phyloP scores from a whole-genome alignment of 805 yeast species.

The Yamadazyma scolyti region DNA sequence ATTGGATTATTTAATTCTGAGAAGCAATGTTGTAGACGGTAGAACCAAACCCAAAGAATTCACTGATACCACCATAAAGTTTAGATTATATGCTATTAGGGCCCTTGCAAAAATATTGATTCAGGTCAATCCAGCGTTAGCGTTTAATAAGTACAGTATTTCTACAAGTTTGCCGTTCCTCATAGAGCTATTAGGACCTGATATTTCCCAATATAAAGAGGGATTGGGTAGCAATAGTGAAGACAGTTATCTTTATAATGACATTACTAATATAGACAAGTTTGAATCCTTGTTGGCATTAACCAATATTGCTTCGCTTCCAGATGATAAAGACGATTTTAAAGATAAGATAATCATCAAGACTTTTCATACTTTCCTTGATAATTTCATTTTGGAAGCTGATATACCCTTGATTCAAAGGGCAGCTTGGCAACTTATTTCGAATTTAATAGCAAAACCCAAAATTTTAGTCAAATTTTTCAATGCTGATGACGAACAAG shows the following conservation, averaged over 20 bases:
- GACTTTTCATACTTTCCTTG: slow-evolving; percentile 43
- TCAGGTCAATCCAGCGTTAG: slow-evolving; percentile 38
- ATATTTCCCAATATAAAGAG: slow-evolving; percentile 18
- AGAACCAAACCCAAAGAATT: slow-evolving; percentile 17
- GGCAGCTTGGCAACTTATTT: slow-evolving; percentile 59
- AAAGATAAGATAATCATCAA: slow-evolving; percentile 39
- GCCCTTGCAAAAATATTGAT: slow-evolving; percentile 44
- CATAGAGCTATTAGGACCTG: slow-evolving; percentile 42
- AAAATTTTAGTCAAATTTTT: slow-evolving; percentile 52
- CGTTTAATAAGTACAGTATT: slow-evolving; percentile 31
- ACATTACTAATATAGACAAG: slow-evolving; percentile 37
- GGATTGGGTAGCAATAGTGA: slow-evolving; percentile 1
- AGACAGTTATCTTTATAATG: slow-evolving; percentile 22
- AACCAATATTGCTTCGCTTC: slow-evolving; percentile 59
- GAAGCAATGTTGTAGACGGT: slow-evolving; percentile 18
- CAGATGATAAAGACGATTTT: slow-evolving; percentile 28
- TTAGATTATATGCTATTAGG: slow-evolving; percentile 32
- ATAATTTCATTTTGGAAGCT: slow-evolving; percentile 36
- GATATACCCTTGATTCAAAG: slow-evolving; percentile 46
- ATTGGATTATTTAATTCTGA: slow-evolving; percentile 34
- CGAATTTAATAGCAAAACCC: slow-evolving; percentile 51
- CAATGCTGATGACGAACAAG: slow-evolving; percentile 39
- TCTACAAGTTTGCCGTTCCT: slow-evolving; percentile 47
- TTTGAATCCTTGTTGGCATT: slow-evolving; percentile 61
- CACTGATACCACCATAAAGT: slow-evolving; percentile 14